A percentile compares a stretch with the other conserved stretches of the same genome.
Conservation (phyloP, 2,329 filamentous ascomycete species). For the Emergomyces africanus region DNA sequence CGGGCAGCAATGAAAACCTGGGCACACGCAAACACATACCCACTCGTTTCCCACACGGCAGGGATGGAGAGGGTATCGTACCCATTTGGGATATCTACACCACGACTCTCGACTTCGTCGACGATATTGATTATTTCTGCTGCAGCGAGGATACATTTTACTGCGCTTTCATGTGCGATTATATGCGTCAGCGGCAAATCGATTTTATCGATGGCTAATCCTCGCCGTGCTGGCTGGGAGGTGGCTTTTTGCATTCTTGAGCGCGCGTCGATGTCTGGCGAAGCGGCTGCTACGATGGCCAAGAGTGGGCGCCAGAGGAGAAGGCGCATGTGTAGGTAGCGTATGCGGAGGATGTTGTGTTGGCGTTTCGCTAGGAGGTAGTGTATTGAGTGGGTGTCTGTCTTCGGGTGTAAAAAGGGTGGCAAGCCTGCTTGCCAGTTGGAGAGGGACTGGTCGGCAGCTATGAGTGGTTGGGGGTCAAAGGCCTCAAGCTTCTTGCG, state of each 20-base stretch:
- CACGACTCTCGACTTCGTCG: not conserved
- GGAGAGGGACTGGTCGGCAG: constrained; percentile 12
- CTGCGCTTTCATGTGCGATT: constrained; percentile 7
- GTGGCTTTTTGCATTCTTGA: not conserved
- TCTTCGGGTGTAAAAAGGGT: constrained; percentile 10
- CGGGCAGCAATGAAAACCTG: constrained; percentile 9
- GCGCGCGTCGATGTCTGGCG: constrained; percentile 3
- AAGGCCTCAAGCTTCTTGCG: constrained; percentile 14
- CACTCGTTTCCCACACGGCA: constrained; percentile 11
- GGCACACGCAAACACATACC: constrained; percentile 8
- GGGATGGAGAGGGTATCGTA: constrained; percentile 5
- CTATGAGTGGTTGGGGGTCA: constrained; percentile 11
- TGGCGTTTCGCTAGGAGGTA: constrained; percentile 14
- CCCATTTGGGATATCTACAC: not conserved
- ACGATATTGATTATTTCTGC: constrained; percentile 9
- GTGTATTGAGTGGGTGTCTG: not conserved
- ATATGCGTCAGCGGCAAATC: constrained; percentile 6
- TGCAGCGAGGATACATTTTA: constrained; percentile 10
- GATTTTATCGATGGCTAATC: constrained; percentile 1
- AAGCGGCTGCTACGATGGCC: constrained; percentile 7
- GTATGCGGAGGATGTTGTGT: constrained; percentile 14
- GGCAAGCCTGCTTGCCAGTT: constrained; percentile 16
- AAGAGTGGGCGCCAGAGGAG: constrained; percentile 12
- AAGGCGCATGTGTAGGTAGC: constrained; percentile 15
- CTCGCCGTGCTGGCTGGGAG: not conserved